Percentiles rank a stretch among this genome's conserved stretches.
Conservation (phyloP, 495 filamentous ascomycete genomes). For the Podospora pseudocomata region DNA sequence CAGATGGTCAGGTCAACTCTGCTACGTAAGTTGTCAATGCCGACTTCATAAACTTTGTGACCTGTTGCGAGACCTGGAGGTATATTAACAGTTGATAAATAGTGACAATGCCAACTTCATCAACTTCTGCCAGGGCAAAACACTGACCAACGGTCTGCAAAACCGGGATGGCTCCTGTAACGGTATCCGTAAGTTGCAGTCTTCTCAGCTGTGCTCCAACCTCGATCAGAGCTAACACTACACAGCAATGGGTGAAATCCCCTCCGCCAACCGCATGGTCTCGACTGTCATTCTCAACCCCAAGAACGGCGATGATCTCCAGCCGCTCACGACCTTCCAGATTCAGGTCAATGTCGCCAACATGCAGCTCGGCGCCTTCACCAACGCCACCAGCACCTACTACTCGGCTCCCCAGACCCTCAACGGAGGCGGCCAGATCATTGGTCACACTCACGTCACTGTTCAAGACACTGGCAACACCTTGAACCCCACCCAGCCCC, state of each 20-base stretch:
- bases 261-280: conserved; percentile 59
- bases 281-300: conserved; percentile 62
- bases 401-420: conserved; percentile 67
- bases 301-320: conserved; percentile 44
- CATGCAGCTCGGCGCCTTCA: conserved; percentile 62
- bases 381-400: conserved; percentile 61
- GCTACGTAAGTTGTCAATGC: conserved; percentile 41
- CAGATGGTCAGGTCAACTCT: conserved; percentile 53
- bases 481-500: conserved; percentile 49
- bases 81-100: background rate
- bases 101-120: conserved; percentile 61
- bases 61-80: background rate
- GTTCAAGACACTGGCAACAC: conserved; percentile 57
- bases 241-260: conserved; percentile 68
- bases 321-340: conserved; percentile 51
- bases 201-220: background rate
- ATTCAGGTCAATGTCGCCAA: conserved; percentile 58
- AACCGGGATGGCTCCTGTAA: conserved; percentile 66
- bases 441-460: conserved; percentile 71
- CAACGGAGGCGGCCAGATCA: conserved; percentile 49
- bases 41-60: background rate
- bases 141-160: conserved; percentile 67
- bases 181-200: conserved; percentile 57
- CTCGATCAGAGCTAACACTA: conserved; percentile 22
- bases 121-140: conserved; percentile 64